phyloP scores from a whole-genome alignment of 1,284 basidiomycete species.

The Puccinia brachypodii region DNA sequence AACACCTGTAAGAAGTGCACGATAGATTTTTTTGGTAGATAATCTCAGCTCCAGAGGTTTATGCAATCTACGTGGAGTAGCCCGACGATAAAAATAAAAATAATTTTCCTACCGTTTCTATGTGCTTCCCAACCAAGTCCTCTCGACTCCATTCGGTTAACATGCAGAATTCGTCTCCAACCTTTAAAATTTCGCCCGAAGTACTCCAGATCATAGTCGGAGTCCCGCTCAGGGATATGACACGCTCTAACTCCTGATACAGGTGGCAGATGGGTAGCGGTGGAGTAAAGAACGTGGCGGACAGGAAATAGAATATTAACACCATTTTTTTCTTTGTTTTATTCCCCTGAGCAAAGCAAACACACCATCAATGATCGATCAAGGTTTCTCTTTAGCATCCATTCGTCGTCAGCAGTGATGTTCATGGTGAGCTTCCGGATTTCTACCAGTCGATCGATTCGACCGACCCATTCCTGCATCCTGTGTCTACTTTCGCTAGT shows the following conservation, averaged over 20 bases:
- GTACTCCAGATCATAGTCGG: constrained; percentile 98
- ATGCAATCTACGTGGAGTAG: not conserved
- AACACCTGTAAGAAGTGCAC: constrained; percentile 3
- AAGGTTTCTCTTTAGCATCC: constrained; percentile 38
- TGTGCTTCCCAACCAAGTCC: constrained; percentile 80
- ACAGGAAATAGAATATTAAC: not conserved
- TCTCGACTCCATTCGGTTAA: constrained; percentile 83
- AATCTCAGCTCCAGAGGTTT: constrained; percentile 73
- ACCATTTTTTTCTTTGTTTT: not conserved
- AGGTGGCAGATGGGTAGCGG: constrained; percentile 73
- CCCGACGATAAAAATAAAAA: not conserved
- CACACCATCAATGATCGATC: constrained; percentile 34
- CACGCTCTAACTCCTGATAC: constrained; percentile 91
- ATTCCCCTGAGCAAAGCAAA: not conserved
- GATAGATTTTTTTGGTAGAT: constrained; percentile 58
- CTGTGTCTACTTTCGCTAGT: constrained; percentile 18
- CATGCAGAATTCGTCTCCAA: constrained; percentile 93
- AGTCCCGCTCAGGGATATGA: constrained; percentile 96
- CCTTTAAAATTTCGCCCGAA: constrained; percentile 95
- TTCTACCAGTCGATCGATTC: constrained; percentile 26
- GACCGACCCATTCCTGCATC: constrained; percentile 19
- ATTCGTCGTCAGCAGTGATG: constrained; percentile 32
- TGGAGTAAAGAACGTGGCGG: constrained; percentile 40
- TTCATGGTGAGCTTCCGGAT: constrained; percentile 37
- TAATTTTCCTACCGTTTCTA: constrained; percentile 71